These are phyloP conservation scores for Torrubiellomyces zombiae DNA, from an alignment of 2,329 filamentous ascomycete genomes.

Conservation along the genomic window DNA sequence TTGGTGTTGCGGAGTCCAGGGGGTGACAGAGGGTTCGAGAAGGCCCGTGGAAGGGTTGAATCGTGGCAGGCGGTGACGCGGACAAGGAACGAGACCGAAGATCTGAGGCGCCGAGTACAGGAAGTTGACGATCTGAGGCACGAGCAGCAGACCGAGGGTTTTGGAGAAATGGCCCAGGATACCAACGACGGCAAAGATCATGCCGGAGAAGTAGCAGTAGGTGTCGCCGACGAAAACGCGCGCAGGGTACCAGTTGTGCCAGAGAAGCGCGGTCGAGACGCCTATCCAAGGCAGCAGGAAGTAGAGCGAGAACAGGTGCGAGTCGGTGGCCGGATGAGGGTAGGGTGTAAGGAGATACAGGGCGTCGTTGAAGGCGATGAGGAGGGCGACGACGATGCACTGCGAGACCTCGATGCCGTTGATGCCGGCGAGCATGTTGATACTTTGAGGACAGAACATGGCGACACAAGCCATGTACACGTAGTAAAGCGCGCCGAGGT, in stretches of 20 bases:
- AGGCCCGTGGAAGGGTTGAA: slow-evolving; percentile 77
- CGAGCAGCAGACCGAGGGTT: slow-evolving; percentile 75
- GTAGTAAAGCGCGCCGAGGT: slow-evolving; percentile 78
- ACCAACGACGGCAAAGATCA: slow-evolving; percentile 95
- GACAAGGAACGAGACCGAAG: slow-evolving; percentile 79
- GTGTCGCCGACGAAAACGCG: slow-evolving; percentile 95
- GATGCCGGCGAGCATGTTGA: slow-evolving; percentile 99
- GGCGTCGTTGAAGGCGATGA: slow-evolving; percentile 73
- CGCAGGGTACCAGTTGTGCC: slow-evolving; percentile 92
- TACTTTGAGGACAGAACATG: slow-evolving; percentile 96
- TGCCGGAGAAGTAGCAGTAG: slow-evolving; percentile 98
- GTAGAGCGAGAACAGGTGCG: slow-evolving; percentile 90
- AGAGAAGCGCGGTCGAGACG: slow-evolving; percentile 71
- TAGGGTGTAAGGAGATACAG: slow-evolving; percentile 74
- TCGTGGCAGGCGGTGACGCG: slow-evolving; percentile 74
- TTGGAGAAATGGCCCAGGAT: slow-evolving; percentile 98
- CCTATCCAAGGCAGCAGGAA: slow-evolving; percentile 87
- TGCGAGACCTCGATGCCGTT: slow-evolving; percentile 96
- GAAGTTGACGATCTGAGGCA: slow-evolving; percentile 95
- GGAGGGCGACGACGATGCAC: slow-evolving; percentile 72
- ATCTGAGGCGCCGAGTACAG: slow-evolving; percentile 84
- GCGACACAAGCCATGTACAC: slow-evolving; percentile 90
- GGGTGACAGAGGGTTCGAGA: slow-evolving; percentile 71
- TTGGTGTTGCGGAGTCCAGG: slow-evolving; percentile 52
- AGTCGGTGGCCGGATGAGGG: slow-evolving; percentile 86